Conservation (phyloP, 768 basidiomycete species). For the Termitomyces sp. region DNA sequence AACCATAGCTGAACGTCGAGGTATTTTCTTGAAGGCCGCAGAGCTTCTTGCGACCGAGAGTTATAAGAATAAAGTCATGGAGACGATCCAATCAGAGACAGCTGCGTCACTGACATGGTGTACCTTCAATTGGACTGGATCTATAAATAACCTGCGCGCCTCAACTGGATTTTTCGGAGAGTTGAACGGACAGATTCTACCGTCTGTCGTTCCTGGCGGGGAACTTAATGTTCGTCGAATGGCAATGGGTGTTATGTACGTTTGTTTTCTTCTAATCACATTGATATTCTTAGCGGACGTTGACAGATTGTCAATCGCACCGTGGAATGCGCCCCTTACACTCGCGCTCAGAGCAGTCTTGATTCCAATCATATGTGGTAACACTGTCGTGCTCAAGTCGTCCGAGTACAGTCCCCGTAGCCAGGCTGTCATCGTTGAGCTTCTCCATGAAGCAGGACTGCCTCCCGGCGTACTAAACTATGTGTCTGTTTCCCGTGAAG, state of each 20-base stretch:
- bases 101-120: constrained; percentile 29
- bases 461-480: constrained; percentile 59
- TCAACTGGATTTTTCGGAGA: constrained; percentile 32
- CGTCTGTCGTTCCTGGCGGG: constrained; percentile 42
- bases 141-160: constrained; percentile 25
- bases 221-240: constrained; percentile 42
- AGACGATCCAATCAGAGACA: constrained; percentile 36
- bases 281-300: neutral
- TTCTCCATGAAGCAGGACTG: constrained; percentile 56
- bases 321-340: constrained; percentile 53
- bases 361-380: constrained; percentile 50
- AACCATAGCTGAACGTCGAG: constrained; percentile 32
- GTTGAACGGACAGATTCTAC: constrained; percentile 41
- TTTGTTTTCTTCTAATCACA: constrained; percentile 7
- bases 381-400: constrained; percentile 51
- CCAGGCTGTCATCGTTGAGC: constrained; percentile 42
- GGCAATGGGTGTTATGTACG: constrained; percentile 52
- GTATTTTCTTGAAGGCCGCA: constrained; percentile 47
- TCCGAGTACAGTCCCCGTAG: constrained; percentile 49
- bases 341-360: constrained; percentile 44
- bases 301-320: constrained; percentile 46
- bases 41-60: constrained; percentile 40
- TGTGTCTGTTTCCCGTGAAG: constrained; percentile 42
- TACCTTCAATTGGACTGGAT: constrained; percentile 22
- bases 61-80: constrained; percentile 33